Percentiles rank a stretch among this genome's conserved stretches.
These are phyloP conservation scores for Pugionium cornutum DNA, from an alignment of 345 rosid genomes.

Conservation along the genomic window DNA sequence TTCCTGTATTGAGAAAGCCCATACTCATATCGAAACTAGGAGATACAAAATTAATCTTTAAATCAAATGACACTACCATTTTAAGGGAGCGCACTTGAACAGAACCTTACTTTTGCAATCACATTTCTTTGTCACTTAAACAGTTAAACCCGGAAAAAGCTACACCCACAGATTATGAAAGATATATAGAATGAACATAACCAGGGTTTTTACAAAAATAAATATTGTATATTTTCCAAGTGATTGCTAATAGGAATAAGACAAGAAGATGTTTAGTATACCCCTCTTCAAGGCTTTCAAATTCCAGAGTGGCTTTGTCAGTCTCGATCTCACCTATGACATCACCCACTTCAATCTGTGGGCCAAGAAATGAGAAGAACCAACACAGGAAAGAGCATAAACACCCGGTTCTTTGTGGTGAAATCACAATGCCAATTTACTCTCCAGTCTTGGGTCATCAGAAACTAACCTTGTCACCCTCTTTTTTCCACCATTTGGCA, in stretches of 20 bases:
- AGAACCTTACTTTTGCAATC: conserved; percentile 16
- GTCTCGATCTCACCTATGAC: conserved; percentile 97
- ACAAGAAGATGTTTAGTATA: conserved; percentile 36
- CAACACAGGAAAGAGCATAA: conserved; percentile 25
- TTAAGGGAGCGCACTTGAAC: conserved; percentile 8
- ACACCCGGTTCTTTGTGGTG: conserved; percentile 11
- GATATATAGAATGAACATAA: conserved; percentile 20
- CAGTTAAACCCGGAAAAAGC: no score
- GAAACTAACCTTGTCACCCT: conserved; percentile 83
- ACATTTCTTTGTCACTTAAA: conserved; percentile 26
- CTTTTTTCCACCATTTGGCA: conserved; percentile 83
- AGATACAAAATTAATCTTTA: conserved; percentile 6
- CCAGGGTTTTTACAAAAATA: not conserved
- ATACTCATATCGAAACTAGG: conserved; percentile 26
- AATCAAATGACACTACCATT: conserved; percentile 8
- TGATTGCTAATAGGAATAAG: conserved; percentile 8
- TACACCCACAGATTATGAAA: conserved; percentile 1
- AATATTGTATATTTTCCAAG: no score
- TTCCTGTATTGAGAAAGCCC: not conserved
- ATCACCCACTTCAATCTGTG: conserved; percentile 97
- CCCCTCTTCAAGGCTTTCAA: conserved; percentile 98
- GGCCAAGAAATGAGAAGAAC: conserved; percentile 29
- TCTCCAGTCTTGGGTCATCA: conserved; percentile 25
- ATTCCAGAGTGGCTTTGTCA: conserved; percentile 96
- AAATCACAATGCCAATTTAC: conserved; percentile 9